Evolutionary conservation across 192 early-diverging fungal species (phyloP), one percentile per base, ranked within the genome.

Genomic region (Coemansia sp.): DNA sequence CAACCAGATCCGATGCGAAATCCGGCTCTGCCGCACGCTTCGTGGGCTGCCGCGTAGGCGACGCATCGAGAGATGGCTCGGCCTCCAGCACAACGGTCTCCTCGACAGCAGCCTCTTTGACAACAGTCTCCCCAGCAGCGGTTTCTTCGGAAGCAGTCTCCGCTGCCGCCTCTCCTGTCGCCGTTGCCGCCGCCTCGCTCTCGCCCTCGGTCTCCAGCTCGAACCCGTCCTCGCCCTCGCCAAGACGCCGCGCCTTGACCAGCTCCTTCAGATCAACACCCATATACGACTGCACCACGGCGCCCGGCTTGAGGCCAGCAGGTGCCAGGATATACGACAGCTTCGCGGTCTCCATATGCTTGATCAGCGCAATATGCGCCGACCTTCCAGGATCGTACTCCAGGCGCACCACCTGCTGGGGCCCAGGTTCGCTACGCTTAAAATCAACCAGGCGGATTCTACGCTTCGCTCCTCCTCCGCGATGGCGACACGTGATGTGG

Each of bases 351-450:
- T 84, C 79, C 63, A 92, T 84, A 72, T 94, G 88, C 54, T 87
- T 86, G 70, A 98, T 86, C 71, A 98, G 77, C 12, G 92, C 91
- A 60, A 98, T 89, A 71, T 92, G 91, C 15, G 90, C 95, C 42
- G 87, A 89, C 16, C 97, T 84, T 68, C 94, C 94, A 40, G 97
- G 97, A 73, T 98, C 97, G 70, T 95, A 94, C 81, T 98, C 97
- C 37, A 95, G 80, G n/a, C 97, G 86, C 50, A 94, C 81, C 10
- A 98, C 94, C 62, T 89, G 77, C 61, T 94, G 93, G 11, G 86
- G 81, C 1, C 93, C 95, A 0, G 88, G 76, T 64, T 87, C 86
- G 41, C 61, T 68, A 67, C 97, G 92, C 68, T 85, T 74, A 81
- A 94, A 99, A 68, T 99, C 97, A 11, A 99, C 86, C 38, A 90